A percentile compares a stretch with the other conserved stretches of the same genome.
Conservation (phyloP, 257 asterid genomes). For the Solanum lycopersicoides region DNA sequence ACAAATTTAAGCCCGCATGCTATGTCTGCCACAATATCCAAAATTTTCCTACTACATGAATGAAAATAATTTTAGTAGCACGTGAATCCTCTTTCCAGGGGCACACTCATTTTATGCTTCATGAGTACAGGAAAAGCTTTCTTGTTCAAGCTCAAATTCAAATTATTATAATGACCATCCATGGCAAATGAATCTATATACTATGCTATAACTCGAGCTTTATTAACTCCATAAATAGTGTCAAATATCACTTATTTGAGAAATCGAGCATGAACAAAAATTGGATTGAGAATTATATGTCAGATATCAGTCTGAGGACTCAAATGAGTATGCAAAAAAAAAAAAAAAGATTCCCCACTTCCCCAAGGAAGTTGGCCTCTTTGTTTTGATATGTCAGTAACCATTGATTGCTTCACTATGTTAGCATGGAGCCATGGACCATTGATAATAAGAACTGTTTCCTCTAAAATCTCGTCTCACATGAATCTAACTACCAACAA, state of each 20-base stretch:
- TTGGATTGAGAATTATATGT: neutral
- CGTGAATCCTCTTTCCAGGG: neutral
- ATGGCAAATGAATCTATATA: neutral
- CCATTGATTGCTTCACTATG: neutral
- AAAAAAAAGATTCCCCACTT: neutral
- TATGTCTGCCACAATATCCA: neutral
- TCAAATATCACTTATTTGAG: neutral
- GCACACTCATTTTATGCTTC: constrained; percentile 1
- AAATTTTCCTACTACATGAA: neutral
- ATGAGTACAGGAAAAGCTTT: neutral
- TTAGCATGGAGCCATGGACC: neutral
- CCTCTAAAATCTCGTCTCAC: neutral
- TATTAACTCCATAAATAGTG: neutral
- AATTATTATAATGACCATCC: neutral
- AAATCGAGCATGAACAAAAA: neutral
- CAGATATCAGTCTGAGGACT: neutral
- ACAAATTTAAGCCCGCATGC: neutral
- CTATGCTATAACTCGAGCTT: neutral
- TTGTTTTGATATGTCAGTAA: neutral
- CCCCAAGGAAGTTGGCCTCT: neutral
- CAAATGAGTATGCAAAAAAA: neutral
- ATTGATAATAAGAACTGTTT: neutral
- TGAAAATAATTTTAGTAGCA: neutral
- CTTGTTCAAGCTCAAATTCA: neutral
- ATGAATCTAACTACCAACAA: neutral